Conservation (phyloP, 331 rosid genomes). For the Dryas integrifolia region DNA sequence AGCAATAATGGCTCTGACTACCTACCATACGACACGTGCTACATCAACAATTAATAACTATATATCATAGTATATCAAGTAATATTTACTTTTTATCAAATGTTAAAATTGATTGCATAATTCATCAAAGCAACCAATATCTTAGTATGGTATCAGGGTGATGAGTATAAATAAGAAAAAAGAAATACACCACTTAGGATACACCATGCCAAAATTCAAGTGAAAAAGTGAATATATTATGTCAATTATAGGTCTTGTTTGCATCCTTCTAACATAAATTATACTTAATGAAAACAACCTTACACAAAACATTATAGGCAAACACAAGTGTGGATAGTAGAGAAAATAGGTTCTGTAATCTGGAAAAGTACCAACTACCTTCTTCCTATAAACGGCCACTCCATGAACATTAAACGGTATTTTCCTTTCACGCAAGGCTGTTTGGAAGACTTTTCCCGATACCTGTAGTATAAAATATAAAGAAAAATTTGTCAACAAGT, state of each 20-base stretch:
- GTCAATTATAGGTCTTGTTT: not conserved
- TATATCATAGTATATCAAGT: not conserved
- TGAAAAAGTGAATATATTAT: not conserved
- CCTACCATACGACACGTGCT: slow-evolving; percentile 46
- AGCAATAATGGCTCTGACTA: slow-evolving; percentile 74
- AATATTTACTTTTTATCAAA: not conserved
- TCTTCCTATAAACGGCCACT: slow-evolving; percentile 85
- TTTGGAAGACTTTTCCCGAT: slow-evolving; percentile 88
- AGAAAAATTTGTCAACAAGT: slow-evolving; percentile 5
- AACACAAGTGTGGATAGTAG: not conserved
- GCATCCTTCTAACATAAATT: not conserved
- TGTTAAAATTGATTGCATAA: not conserved
- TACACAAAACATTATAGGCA: not conserved
- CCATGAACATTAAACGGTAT: slow-evolving; percentile 89
- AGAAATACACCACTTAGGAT: not conserved
- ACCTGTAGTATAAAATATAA: slow-evolving; percentile 43
- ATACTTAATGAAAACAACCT: not conserved
- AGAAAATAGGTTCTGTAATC: slow-evolving; percentile 3
- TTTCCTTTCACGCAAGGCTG: slow-evolving; percentile 83
- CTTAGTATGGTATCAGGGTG: not conserved
- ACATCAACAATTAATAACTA: slow-evolving; percentile 27
- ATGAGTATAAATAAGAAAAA: not conserved
- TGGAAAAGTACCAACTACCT: slow-evolving; percentile 43
- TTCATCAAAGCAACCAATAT: not conserved
- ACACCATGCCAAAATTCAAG: not conserved